Evolutionary conservation across 2,329 filamentous ascomycete species (phyloP).

Genomic region (Knufia petricola): DNA sequence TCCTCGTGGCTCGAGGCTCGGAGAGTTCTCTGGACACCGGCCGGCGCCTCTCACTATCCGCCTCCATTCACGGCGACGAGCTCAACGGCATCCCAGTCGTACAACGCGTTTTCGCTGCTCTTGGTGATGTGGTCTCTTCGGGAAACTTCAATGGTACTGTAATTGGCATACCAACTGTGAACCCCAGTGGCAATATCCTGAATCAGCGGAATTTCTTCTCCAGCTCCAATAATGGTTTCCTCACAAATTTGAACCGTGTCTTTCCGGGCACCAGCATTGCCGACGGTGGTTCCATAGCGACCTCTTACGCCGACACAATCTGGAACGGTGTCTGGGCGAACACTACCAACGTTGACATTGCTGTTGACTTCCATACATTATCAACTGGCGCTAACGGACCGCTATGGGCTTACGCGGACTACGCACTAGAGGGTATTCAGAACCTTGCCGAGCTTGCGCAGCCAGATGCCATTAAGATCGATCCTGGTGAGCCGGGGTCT

Average conservation of each 20-base stretch:
- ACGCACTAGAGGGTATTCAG: constrained; percentile 4
- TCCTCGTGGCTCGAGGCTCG: constrained; percentile 10
- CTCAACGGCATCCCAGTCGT: constrained; percentile 12
- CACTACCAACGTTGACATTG: constrained; percentile 10
- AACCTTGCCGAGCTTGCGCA: constrained; percentile 6
- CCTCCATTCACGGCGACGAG: constrained; percentile 11
- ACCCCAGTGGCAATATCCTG: constrained; percentile 6
- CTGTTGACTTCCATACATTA: constrained; percentile 10
- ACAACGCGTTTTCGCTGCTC: constrained; percentile 7
- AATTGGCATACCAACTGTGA: constrained; percentile 3
- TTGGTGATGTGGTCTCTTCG: constrained; percentile 1
- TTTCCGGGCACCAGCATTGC: constrained; percentile 7
- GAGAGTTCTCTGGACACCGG: constrained; percentile 6
- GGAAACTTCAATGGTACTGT: constrained; percentile 6
- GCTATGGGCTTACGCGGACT: constrained; percentile 11
- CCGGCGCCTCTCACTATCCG: constrained; percentile 7
- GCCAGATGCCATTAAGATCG: constrained; percentile 12
- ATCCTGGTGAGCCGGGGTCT: constrained; percentile 10
- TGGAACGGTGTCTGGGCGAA: constrained; percentile 12
- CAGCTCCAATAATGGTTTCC: constrained; percentile 5
- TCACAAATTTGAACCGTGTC: constrained; percentile 9
- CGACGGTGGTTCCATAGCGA: constrained; percentile 5
- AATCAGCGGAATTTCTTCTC: constrained; percentile 9
- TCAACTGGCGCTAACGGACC: constrained; percentile 7
- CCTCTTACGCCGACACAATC: constrained; percentile 5